Evolutionary conservation across 257 asterid genomes (phyloP).

Genomic region (Lantana camara): DNA sequence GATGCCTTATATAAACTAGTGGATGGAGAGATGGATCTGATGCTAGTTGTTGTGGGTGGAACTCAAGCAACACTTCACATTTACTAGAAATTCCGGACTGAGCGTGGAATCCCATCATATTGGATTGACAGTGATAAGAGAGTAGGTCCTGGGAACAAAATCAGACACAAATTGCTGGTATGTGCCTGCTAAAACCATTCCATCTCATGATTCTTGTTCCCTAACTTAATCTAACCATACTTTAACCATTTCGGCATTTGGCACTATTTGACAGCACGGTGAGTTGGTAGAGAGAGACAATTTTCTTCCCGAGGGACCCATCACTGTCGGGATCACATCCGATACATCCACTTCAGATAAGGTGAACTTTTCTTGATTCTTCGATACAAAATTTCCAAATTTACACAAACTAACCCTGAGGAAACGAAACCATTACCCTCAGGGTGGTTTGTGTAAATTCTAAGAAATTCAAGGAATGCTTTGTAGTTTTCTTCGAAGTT

Average conservation of each 20-base stretch:
- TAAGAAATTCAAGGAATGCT: too few relatives aligned
- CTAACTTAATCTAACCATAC: neutral
- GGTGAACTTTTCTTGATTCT: constrained; percentile 36
- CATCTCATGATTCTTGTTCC: neutral
- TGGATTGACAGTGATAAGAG: constrained; percentile 78
- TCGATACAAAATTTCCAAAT: neutral
- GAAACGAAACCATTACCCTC: too few relatives aligned
- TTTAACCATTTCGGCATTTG: neutral
- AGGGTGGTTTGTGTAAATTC: too few relatives aligned
- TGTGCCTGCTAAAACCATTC: constrained; percentile 16
- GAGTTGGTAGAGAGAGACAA: constrained; percentile 79
- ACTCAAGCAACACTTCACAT: constrained; percentile 87
- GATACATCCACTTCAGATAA: constrained; percentile 93
- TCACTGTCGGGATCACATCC: constrained; percentile 73
- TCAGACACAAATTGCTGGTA: constrained; percentile 65
- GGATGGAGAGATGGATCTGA: constrained; percentile 58
- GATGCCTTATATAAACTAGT: constrained; percentile 86
- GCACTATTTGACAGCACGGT: constrained; percentile 59
- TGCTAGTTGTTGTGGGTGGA: constrained; percentile 83
- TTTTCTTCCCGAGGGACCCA: constrained; percentile 71
- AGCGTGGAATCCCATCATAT: constrained; percentile 76
- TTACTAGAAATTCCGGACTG: constrained; percentile 82
- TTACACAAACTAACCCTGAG: too few relatives aligned
- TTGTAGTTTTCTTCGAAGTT: too few relatives aligned
- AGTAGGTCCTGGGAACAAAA: constrained; percentile 76